phyloP scores from a whole-genome alignment of 257 asterid species.

The Anisodus tanguticus region DNA sequence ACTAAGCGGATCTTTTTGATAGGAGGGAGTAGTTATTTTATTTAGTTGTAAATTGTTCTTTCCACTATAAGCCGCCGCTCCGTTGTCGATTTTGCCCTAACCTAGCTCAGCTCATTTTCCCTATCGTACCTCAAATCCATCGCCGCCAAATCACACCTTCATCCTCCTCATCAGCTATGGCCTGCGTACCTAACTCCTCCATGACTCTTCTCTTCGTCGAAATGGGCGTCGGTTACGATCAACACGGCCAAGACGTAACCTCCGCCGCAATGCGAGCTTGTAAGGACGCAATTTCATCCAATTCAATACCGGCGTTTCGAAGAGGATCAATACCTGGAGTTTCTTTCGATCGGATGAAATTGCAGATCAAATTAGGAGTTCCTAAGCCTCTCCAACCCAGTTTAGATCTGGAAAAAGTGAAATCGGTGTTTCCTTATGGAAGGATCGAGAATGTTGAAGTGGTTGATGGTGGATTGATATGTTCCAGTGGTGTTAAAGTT shows the following conservation, averaged over 20 bases:
- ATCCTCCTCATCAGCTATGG: background rate
- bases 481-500: slow-evolving; percentile 92
- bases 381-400: slow-evolving; percentile 73
- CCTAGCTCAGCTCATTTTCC: background rate
- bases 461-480: slow-evolving; percentile 86
- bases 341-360: slow-evolving; percentile 86
- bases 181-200: slow-evolving; percentile 43
- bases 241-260: slow-evolving; percentile 92
- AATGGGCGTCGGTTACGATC: slow-evolving; percentile 99
- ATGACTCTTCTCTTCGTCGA: slow-evolving; percentile 91
- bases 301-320: slow-evolving; percentile 92
- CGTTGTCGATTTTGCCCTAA: background rate
- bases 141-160: background rate
- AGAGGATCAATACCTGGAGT: slow-evolving; percentile 94
- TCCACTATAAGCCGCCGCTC: background rate
- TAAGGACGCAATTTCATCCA: slow-evolving; percentile 85
- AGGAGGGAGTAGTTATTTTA: background rate
- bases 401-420: slow-evolving; percentile 83
- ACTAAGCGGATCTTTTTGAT: no score
- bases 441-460: slow-evolving; percentile 76
- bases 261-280: slow-evolving; percentile 98
- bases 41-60: background rate
- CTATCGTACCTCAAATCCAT: background rate
- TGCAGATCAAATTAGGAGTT: slow-evolving; percentile 90
- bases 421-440: slow-evolving; percentile 96